Percentiles rank a stretch among this genome's conserved stretches.
These are phyloP conservation scores for Ceratocystis eucalypticola DNA, from an alignment of 2,329 filamentous ascomycete genomes.

Conservation along the genomic window DNA sequence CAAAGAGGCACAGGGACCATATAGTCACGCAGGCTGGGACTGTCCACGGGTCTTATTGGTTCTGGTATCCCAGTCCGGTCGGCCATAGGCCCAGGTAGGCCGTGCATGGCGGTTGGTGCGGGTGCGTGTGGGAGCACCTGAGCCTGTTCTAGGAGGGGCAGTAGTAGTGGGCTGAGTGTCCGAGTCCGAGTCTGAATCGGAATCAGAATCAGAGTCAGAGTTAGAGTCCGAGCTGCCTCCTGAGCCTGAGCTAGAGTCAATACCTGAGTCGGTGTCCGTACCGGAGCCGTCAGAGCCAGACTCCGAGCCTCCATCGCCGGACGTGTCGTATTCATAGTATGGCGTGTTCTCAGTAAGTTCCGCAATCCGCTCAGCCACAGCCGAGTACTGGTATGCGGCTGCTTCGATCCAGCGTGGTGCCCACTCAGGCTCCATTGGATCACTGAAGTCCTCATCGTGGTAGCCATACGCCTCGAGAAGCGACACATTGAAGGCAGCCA, in stretches of 20 bases:
- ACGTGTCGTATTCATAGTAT: constrained; percentile 12
- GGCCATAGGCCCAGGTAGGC: background rate
- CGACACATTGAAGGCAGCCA: constrained; percentile 35
- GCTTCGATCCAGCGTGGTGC: constrained; percentile 18
- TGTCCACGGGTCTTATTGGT: background rate
- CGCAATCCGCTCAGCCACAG: constrained; percentile 10
- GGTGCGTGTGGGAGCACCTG: background rate
- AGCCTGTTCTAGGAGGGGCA: background rate
- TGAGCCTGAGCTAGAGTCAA: background rate
- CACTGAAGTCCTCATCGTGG: constrained; percentile 27
- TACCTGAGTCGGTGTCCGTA: background rate
- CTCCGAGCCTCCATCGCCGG: background rate
- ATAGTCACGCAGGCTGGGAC: background rate
- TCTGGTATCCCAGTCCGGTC: too few relatives aligned
- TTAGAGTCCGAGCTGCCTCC: background rate
- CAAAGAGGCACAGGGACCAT: background rate
- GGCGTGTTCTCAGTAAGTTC: constrained; percentile 12
- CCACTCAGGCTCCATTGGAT: constrained; percentile 30
- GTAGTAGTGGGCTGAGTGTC: background rate
- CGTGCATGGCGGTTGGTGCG: background rate
- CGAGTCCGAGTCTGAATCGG: background rate
- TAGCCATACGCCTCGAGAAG: constrained; percentile 29
- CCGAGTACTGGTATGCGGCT: background rate
- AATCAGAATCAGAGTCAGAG: background rate
- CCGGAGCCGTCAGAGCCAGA: background rate